Percentiles rank a stretch among this genome's conserved stretches.
Evolutionary conservation across 1,139 yeast genomes (phyloP).

Genomic region (Magnusiomyces magnusii): DNA sequence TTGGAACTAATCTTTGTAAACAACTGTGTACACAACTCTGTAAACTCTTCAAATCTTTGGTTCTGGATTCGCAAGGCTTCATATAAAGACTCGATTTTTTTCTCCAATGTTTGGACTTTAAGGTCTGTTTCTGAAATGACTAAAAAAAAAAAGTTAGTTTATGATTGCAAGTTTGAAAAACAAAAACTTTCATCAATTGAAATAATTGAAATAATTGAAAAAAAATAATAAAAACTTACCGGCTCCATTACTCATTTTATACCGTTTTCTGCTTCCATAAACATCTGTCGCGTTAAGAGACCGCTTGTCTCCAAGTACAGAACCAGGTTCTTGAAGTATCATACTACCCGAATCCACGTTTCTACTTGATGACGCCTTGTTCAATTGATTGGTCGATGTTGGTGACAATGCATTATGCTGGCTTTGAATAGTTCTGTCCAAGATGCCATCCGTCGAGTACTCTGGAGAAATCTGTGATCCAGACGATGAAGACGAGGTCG

Average conservation of each 20-base stretch:
- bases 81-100: not conserved
- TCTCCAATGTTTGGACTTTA: conserved; percentile 1
- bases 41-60: not conserved
- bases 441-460: not conserved
- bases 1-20: not conserved
- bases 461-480: not conserved
- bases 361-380: not conserved
- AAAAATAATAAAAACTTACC: not conserved
- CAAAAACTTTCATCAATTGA: too few relatives aligned
- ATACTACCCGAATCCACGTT: not conserved
- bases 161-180: not conserved
- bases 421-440: not conserved
- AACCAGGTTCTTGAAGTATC: not conserved
- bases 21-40: not conserved
- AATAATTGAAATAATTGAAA: not conserved
- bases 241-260: not conserved
- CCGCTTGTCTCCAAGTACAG: not conserved
- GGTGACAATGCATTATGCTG: not conserved
- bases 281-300: not conserved
- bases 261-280: conserved; percentile 1
- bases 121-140: not conserved
- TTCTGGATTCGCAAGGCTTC: not conserved
- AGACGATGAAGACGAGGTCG: not conserved
- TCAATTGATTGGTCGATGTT: not conserved
- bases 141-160: not conserved